These are phyloP conservation scores for Candida multigemmis DNA, from an alignment of 805 yeast genomes.

Conservation along the genomic window DNA sequence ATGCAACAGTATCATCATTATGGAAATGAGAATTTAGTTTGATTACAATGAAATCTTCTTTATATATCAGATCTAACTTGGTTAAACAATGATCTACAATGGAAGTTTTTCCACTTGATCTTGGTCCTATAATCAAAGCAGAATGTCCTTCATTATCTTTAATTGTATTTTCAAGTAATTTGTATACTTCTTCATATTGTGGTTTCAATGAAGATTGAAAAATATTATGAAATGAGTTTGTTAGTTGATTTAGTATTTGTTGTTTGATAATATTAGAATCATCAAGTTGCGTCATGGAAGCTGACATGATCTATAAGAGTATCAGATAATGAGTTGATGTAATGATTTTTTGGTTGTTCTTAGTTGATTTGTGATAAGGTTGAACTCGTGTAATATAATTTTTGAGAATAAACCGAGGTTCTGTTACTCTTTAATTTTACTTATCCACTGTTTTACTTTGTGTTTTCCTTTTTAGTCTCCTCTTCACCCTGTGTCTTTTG, in stretches of 20 bases:
- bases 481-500: no score
- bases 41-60: slow-evolving; percentile 51
- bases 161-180: slow-evolving; percentile 56
- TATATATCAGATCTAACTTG: slow-evolving; percentile 28
- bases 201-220: slow-evolving; percentile 8
- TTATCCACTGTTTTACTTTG: no score
- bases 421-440: no score
- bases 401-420: no score
- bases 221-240: slow-evolving; percentile 9
- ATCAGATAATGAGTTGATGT: no score
- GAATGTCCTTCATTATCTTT: slow-evolving; percentile 73
- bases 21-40: slow-evolving; percentile 65
- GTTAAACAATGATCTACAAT: slow-evolving; percentile 50
- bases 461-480: no score
- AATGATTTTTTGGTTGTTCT: no score
- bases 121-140: slow-evolving; percentile 68
- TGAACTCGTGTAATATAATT: no score
- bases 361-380: no score
- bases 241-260: slow-evolving; percentile 12
- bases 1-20: slow-evolving; percentile 66
- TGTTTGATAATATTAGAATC: slow-evolving; percentile 9
- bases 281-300: neutral
- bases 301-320: no score
- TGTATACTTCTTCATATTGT: slow-evolving; percentile 42
- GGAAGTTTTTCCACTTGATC: slow-evolving; percentile 67